A percentile compares a stretch with the other conserved stretches of the same genome.
Evolutionary conservation across 1,284 basidiomycete species (phyloP).

Genomic region (Chalciporus sp.): DNA sequence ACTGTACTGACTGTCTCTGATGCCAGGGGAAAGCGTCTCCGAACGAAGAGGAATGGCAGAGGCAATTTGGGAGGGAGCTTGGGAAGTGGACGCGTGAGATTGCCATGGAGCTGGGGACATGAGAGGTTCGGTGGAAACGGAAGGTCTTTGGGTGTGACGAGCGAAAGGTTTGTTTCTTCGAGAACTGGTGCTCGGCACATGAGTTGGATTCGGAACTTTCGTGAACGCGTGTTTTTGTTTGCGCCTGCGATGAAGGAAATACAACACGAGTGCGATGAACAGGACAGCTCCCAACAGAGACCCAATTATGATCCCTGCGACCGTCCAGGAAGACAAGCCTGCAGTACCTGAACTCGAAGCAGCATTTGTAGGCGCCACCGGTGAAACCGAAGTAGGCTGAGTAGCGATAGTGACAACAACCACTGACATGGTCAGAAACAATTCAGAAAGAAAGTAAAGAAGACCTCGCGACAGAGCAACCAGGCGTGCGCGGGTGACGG

Average conservation of each 20-base stretch:
- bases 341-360: not conserved
- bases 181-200: not conserved
- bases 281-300: constrained; percentile 16
- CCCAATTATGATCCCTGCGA: constrained; percentile 30
- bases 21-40: constrained; percentile 1
- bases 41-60: not conserved
- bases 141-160: constrained; percentile 17
- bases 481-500: not conserved
- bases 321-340: constrained; percentile 7
- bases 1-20: not conserved
- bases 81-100: constrained; percentile 7
- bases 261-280: constrained; percentile 18
- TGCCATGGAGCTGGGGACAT: constrained; percentile 13
- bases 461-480: not conserved
- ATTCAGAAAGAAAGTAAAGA: not conserved
- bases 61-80: not conserved
- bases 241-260: constrained; percentile 14
- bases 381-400: not conserved
- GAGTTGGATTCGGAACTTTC: constrained; percentile 19
- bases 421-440: constrained; percentile 14
- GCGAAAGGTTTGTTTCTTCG: not conserved
- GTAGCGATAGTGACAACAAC: constrained; percentile 10
- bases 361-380: not conserved
- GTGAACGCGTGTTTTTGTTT: constrained; percentile 16
- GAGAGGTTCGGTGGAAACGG: constrained; percentile 29